These are phyloP conservation scores for Microbotryum violaceum DNA, from an alignment of 1,284 basidiomycete species.

Conservation along the genomic window DNA sequence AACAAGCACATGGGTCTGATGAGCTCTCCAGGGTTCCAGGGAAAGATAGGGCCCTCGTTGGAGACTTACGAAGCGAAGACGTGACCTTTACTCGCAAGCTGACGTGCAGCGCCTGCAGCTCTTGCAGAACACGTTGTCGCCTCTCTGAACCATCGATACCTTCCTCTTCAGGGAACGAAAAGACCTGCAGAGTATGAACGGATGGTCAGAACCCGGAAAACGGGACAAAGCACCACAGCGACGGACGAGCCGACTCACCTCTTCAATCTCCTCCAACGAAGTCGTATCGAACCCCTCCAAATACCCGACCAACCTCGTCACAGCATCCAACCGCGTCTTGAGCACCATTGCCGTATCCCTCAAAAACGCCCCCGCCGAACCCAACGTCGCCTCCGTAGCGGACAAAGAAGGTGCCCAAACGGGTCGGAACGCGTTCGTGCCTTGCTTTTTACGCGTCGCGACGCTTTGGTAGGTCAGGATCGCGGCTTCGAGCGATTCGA, in stretches of 20 bases:
- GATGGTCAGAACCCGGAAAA: background rate
- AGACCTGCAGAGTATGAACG: background rate
- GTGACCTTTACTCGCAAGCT: constrained; percentile 18
- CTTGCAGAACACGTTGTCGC: constrained; percentile 13
- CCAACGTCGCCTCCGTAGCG: constrained; percentile 49
- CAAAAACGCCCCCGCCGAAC: constrained; percentile 63
- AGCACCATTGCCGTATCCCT: constrained; percentile 57
- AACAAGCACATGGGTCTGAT: background rate
- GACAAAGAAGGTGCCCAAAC: constrained; percentile 27
- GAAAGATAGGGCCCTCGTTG: too few species aligned
- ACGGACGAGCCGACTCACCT: constrained; percentile 34
- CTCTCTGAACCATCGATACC: constrained; percentile 12
- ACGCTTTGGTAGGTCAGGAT: constrained; percentile 30
- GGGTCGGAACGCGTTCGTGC: constrained; percentile 35
- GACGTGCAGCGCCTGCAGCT: constrained; percentile 14
- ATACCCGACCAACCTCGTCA: constrained; percentile 60
- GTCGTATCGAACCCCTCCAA: constrained; percentile 56
- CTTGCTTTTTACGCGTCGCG: constrained; percentile 25
- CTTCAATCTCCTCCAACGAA: constrained; percentile 41
- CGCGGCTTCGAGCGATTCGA: constrained; percentile 30
- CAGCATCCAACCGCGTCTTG: constrained; percentile 55
- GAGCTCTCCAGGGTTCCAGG: background rate
- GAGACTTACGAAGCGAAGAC: constrained; percentile 19
- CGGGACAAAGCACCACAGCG: too few species aligned
- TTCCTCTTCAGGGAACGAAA: constrained; percentile 20